phyloP scores from a whole-genome alignment of 2,329 filamentous ascomycete genomes.

The Alternaria alternata region DNA sequence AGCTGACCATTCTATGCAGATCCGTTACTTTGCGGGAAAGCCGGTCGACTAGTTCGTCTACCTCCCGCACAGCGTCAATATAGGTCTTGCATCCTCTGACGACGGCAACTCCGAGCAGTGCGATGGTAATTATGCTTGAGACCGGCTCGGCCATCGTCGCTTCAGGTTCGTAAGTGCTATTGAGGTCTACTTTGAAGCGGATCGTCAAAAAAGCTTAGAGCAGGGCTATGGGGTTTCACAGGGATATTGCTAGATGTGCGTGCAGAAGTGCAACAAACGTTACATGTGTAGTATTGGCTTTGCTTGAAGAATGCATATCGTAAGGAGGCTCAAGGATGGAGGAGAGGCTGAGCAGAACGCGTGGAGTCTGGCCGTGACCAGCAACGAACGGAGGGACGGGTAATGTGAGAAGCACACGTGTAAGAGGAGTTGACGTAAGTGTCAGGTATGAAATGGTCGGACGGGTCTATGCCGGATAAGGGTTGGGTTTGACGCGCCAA shows the following conservation, averaged over 20 bases:
- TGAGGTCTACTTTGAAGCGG: neutral
- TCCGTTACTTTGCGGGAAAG: slow-evolving; percentile 16
- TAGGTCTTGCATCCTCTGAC: slow-evolving; percentile 19
- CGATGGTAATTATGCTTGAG: slow-evolving; percentile 23
- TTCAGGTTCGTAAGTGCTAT: neutral
- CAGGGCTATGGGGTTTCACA: neutral
- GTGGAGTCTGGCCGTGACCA: slow-evolving; percentile 11
- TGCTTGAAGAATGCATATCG: slow-evolving; percentile 5
- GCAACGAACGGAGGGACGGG: neutral
- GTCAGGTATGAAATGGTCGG: neutral
- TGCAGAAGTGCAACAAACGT: neutral
- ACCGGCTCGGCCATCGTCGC: slow-evolving; percentile 27
- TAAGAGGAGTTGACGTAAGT: neutral
- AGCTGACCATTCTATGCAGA: slow-evolving; percentile 11
- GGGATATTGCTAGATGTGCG: neutral
- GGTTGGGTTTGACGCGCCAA: neutral
- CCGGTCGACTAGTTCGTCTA: neutral
- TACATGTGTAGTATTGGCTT: neutral
- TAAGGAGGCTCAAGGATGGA: neutral
- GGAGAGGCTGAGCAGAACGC: slow-evolving; percentile 15
- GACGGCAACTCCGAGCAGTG: slow-evolving; percentile 15
- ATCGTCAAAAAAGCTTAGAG: neutral
- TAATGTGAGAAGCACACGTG: neutral
- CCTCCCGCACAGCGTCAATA: slow-evolving; percentile 18
- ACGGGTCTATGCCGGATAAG: neutral